Evolutionary conservation across 2,329 filamentous ascomycete genomes (phyloP).

Genomic region (Chaetomium sp.): DNA sequence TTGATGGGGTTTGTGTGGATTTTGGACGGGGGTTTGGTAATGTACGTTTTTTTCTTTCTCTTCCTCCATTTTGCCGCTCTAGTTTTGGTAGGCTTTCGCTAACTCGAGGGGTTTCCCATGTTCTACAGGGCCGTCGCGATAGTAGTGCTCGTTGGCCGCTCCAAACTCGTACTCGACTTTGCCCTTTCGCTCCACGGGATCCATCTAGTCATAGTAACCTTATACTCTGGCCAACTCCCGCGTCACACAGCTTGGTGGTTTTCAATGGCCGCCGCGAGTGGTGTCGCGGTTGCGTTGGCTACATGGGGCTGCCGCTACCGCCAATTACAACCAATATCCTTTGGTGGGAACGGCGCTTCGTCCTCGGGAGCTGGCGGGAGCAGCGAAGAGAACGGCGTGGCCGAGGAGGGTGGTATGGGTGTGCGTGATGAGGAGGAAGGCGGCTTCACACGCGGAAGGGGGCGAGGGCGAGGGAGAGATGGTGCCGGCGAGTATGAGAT

Average conservation of each 20-base stretch:
- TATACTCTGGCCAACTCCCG: slow-evolving; percentile 74
- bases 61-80: not conserved
- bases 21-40: slow-evolving; percentile 47
- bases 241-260: slow-evolving; percentile 82
- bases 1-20: slow-evolving; percentile 53
- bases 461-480: slow-evolving; percentile 47
- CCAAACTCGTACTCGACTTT: slow-evolving; percentile 93
- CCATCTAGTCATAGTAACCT: slow-evolving; percentile 42
- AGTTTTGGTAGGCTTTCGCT: not conserved
- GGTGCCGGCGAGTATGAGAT: slow-evolving; percentile 60
- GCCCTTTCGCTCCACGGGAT: slow-evolving; percentile 62
- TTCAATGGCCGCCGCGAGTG: slow-evolving; percentile 43
- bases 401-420: slow-evolving; percentile 20
- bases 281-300: slow-evolving; percentile 52
- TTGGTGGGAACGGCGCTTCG: slow-evolving; percentile 52
- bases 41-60: slow-evolving; percentile 30
- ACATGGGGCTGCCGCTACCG: slow-evolving; percentile 90
- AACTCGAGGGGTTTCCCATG: not conserved
- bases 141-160: slow-evolving; percentile 75
- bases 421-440: slow-evolving; percentile 38
- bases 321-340: slow-evolving; percentile 81
- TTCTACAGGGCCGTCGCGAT: slow-evolving; percentile 68
- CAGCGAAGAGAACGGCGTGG: slow-evolving; percentile 19
- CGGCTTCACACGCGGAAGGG: slow-evolving; percentile 44
- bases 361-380: slow-evolving; percentile 33